phyloP scores from a whole-genome alignment of 2,329 filamentous ascomycete genomes.

The Cordyceps pruinosa region DNA sequence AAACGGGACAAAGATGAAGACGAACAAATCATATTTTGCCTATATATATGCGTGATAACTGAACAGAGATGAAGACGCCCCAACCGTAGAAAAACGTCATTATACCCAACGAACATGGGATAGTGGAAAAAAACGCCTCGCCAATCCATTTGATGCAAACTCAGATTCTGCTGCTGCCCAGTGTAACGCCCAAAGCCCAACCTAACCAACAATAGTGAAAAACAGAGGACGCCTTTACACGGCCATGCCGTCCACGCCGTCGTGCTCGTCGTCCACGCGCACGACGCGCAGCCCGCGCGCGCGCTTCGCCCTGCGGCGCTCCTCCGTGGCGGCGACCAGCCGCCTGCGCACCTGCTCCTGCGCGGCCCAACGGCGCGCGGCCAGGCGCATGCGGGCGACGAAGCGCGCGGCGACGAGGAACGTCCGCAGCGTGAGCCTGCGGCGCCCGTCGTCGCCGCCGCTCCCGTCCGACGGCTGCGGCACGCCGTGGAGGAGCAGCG shows the following conservation, averaged over 20 bases:
- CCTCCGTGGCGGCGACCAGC: conserved; percentile 43
- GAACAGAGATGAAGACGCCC: neutral
- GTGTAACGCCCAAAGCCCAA: neutral
- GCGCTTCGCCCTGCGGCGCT: conserved; percentile 38
- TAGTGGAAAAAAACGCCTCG: neutral
- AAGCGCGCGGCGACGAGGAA: conserved; percentile 45
- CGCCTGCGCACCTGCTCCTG: conserved; percentile 44
- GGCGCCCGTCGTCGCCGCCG: conserved; percentile 13
- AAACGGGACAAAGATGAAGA: neutral
- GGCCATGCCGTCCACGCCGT: conserved; percentile 18
- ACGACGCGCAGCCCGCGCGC: conserved; percentile 35
- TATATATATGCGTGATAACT: neutral
- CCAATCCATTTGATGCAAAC: no score
- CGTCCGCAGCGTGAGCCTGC: conserved; percentile 32
- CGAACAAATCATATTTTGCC: neutral
- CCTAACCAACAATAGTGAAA: neutral
- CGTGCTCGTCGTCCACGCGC: conserved; percentile 26
- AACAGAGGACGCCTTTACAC: neutral
- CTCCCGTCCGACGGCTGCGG: conserved; percentile 3
- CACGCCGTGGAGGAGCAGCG: conserved; percentile 20
- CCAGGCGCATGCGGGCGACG: conserved; percentile 43
- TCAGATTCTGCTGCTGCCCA: no score
- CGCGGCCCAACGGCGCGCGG: conserved; percentile 42
- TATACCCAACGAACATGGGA: neutral
- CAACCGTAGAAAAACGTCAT: neutral